These are phyloP conservation scores for Lantana camara DNA, from an alignment of 257 asterid species.

Conservation along the genomic window DNA sequence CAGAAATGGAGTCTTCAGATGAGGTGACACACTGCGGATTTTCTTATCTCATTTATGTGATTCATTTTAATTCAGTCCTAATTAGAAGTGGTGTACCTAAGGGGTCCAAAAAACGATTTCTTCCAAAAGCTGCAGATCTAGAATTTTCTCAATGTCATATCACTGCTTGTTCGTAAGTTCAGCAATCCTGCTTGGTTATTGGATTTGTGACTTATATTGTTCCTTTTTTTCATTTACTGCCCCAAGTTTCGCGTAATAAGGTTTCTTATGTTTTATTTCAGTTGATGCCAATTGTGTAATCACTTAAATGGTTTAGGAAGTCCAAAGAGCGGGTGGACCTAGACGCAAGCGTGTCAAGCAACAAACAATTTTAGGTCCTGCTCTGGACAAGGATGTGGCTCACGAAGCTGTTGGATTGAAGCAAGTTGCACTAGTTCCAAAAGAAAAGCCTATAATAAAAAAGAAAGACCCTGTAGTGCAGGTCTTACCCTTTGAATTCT, in stretches of 20 bases:
- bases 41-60: too few relatives aligned
- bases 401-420: conserved; percentile 94
- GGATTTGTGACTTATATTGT: background rate
- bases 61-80: too few relatives aligned
- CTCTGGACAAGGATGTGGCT: conserved; percentile 72
- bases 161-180: background rate
- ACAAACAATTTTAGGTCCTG: conserved; percentile 84
- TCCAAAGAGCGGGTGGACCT: conserved; percentile 41
- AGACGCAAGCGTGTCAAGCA: conserved; percentile 66
- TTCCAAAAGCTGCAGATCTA: background rate
- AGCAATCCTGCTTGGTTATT: background rate
- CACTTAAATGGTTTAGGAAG: conserved; percentile 55
- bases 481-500: conserved; percentile 45
- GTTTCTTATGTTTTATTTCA: too few relatives aligned
- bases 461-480: conserved; percentile 75
- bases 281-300: conserved; percentile 21
- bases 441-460: conserved; percentile 75
- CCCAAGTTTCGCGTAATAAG: background rate
- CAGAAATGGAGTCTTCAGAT: conserved; percentile 96
- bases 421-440: conserved; percentile 73
- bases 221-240: background rate
- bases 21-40: too few relatives aligned
- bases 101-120: background rate
- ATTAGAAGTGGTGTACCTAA: background rate
- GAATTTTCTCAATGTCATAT: background rate